Evolutionary conservation across 306 rosid genomes (phyloP).

Genomic region (Trichosanthes cucumerina): DNA sequence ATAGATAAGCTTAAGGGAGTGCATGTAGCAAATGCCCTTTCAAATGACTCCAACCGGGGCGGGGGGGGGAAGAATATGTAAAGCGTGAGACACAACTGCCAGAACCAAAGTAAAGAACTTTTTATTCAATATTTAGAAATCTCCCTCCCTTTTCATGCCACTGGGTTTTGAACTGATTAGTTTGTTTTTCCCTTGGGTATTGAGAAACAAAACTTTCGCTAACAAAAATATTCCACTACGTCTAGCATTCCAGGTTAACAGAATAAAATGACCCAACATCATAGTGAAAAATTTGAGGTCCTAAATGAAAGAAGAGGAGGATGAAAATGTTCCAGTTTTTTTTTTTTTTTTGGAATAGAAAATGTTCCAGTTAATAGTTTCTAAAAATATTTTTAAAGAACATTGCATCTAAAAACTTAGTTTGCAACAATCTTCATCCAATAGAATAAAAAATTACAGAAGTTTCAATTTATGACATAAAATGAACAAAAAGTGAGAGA

Average conservation of each 20-base stretch:
- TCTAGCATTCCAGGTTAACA: not conserved
- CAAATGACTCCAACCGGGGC: no score
- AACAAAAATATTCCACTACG: not conserved
- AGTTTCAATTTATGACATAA: not conserved
- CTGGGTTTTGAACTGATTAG: not conserved
- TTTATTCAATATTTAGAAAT: no score
- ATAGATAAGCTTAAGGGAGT: no score
- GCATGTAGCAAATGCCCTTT: no score
- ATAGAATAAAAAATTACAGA: not conserved
- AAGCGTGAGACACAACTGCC: no score
- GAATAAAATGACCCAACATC: not conserved
- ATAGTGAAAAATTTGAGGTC: not conserved
- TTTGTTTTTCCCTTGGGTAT: not conserved
- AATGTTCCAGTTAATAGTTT: not conserved
- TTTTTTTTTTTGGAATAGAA: no score
- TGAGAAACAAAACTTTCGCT: not conserved
- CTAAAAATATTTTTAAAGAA: not conserved
- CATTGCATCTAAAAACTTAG: not conserved
- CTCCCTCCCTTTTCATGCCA: not conserved
- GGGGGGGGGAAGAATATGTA: no score
- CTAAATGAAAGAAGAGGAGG: not conserved
- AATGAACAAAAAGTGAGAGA: constrained; percentile 8
- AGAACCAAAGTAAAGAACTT: no score
- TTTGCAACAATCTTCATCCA: not conserved
- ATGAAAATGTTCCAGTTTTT: not conserved